Base-by-base conservation (phyloP, 805 yeast genomes). In the Yarrowia hollandica region DNA sequence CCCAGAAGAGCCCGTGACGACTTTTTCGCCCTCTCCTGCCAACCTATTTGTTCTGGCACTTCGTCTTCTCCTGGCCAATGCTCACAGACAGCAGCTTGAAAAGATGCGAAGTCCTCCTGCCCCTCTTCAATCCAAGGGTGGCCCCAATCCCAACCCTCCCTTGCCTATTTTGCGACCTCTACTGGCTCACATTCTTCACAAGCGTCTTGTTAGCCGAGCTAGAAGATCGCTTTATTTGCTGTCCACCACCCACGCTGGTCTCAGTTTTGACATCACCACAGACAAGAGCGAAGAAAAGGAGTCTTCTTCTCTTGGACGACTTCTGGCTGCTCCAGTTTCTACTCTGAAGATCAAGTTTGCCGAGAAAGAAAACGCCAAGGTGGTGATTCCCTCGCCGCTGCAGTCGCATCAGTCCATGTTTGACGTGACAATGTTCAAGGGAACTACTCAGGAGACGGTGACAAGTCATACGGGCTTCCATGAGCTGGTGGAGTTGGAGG, bases 41-140 rank as follows among this genome's bases (percentile, higher is more conserved):
- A 82, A 82, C 58, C 73, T 80, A 25, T 76, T 86, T 15, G 74
- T 79, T 41, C 72, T 70, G 12, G 79, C 80, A 50, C 71, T 87
- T 21, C 82, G 84, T 63, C 69, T 86, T 25, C 77, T 86, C 77
- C 74, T 87, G 15, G 82, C 86, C 63, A 77, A 83, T 60, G 79
- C 81, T 60, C 87, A 80, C 69, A 60, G 76, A 71, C 59, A 76
- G 71, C 65, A 81, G 74, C 64, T 74, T 75, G 56, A 72, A 68
- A 39, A 69, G 72, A 30, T 50, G 62, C 67, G 48, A 41, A 61
- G 54, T 21, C 41, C 30, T 15, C 68, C 60, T 15, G 22, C 52
- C 9, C 66, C 61, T 6, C 37, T 52, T 16, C 56, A 22, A 35
- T 48, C 56, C 3, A 62, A 35, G 41, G 35, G 37, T 1, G 41